phyloP scores from a whole-genome alignment of 2,329 filamentous ascomycete genomes.

The Ophiostoma sp. region DNA sequence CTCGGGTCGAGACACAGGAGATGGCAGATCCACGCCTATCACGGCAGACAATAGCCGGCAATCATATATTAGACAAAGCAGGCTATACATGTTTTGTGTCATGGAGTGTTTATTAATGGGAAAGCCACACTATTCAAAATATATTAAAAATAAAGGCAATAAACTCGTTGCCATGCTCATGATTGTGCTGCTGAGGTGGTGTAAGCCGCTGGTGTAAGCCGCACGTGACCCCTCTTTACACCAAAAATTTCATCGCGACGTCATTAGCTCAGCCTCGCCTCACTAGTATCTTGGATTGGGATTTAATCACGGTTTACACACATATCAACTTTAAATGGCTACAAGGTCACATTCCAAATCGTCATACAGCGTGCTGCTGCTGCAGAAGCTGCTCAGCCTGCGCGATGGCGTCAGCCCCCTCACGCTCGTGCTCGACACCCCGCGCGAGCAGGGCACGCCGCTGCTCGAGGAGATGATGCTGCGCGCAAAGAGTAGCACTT shows the following conservation, averaged over 20 bases:
- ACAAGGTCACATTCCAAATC: slow-evolving; percentile 27
- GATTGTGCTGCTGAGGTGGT: not conserved
- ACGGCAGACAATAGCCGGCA: not conserved
- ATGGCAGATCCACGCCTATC: not conserved
- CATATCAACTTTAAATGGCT: slow-evolving; percentile 10
- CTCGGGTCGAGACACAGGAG: not conserved
- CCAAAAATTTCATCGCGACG: slow-evolving; percentile 8
- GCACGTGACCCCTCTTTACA: slow-evolving; percentile 4
- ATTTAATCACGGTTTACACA: not conserved
- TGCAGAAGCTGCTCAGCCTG: slow-evolving; percentile 31
- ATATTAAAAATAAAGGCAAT: not conserved
- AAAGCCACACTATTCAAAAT: too few relatives aligned
- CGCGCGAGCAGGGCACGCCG: slow-evolving; percentile 72
- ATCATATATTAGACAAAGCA: not conserved
- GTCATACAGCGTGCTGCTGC: slow-evolving; percentile 30
- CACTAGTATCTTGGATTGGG: not conserved
- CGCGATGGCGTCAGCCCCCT: slow-evolving; percentile 64
- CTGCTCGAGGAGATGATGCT: slow-evolving; percentile 68
- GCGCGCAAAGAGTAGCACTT: slow-evolving; percentile 59
- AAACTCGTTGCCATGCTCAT: not conserved
- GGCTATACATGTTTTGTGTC: not conserved
- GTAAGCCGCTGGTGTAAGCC: not conserved
- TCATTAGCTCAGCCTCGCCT: not conserved
- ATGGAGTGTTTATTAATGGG: too few relatives aligned
- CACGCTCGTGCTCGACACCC: slow-evolving; percentile 75